Conservation (phyloP, 768 basidiomycete genomes). For the Pulveroboletus sp. region DNA sequence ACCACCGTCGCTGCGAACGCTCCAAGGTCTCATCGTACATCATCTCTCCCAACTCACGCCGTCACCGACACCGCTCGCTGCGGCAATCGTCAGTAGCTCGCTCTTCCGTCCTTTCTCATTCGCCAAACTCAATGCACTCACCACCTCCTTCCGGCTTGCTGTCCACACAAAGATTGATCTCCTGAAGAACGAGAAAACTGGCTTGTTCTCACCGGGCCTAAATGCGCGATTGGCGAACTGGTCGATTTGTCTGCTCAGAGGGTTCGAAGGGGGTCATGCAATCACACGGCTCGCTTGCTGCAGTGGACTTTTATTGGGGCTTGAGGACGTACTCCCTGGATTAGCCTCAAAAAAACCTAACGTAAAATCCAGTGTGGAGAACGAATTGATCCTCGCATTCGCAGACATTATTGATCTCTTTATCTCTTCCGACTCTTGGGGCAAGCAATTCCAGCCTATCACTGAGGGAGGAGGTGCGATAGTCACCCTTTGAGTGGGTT, state of each 20-base stretch:
- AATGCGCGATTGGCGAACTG: slow-evolving; percentile 45
- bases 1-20: slow-evolving; percentile 14
- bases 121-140: slow-evolving; percentile 26
- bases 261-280: slow-evolving; percentile 62
- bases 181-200: slow-evolving; percentile 27
- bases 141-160: slow-evolving; percentile 28
- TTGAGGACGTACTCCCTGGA: slow-evolving; percentile 46
- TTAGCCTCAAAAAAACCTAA: slow-evolving; percentile 28
- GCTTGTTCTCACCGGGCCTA: slow-evolving; percentile 32
- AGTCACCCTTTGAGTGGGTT: not conserved
- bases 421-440: slow-evolving; percentile 46
- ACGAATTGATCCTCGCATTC: slow-evolving; percentile 62
- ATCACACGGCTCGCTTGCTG: slow-evolving; percentile 57
- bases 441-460: slow-evolving; percentile 60
- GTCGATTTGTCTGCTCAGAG: slow-evolving; percentile 47
- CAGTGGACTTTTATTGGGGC: slow-evolving; percentile 59
- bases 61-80: slow-evolving; percentile 31
- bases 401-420: slow-evolving; percentile 72
- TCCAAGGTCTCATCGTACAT: slow-evolving; percentile 27
- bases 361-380: slow-evolving; percentile 47
- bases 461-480: slow-evolving; percentile 40
- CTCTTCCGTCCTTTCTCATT: slow-evolving; percentile 29
- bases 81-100: slow-evolving; percentile 29
- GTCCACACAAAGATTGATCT: slow-evolving; percentile 25
- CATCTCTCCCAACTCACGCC: slow-evolving; percentile 26